A percentile compares a stretch with the other conserved stretches of the same genome.
These are phyloP conservation scores for Rhizophagus prolifer DNA, from an alignment of 192 early-diverging fungal species.

Conservation along the genomic window DNA sequence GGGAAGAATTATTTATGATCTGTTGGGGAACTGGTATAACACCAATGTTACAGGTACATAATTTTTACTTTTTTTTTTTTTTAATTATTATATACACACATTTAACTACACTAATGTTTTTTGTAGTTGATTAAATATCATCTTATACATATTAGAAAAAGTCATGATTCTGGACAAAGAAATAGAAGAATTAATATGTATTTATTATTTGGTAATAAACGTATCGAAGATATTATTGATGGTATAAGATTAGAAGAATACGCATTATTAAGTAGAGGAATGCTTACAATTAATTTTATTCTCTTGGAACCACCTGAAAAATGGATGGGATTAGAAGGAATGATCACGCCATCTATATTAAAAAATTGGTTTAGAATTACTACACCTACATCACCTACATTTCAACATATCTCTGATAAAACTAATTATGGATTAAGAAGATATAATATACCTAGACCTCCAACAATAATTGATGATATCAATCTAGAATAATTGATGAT, in stretches of 20 bases:
- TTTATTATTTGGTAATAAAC: slow-evolving; percentile 9
- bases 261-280: not conserved
- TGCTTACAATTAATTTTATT: not conserved
- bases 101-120: too few species aligned
- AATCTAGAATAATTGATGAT: too few species aligned
- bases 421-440: too few species aligned
- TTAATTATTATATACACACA: not conserved
- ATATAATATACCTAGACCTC: too few species aligned
- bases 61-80: not conserved
- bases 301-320: not conserved
- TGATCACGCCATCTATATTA: not conserved
- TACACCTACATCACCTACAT: not conserved
- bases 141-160: not conserved
- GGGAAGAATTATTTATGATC: slow-evolving; percentile 30
- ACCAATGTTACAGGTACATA: slow-evolving; percentile 18
- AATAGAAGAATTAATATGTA: not conserved
- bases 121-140: slow-evolving; percentile 20
- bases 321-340: not conserved
- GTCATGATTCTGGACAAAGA: not conserved
- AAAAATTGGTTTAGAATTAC: not conserved
- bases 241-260: not conserved
- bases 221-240: slow-evolving; percentile 18
- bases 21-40: slow-evolving; percentile 28
- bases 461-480: too few species aligned
- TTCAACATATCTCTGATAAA: too few species aligned